phyloP scores from a whole-genome alignment of 768 basidiomycete species.

The Trametes villosa region DNA sequence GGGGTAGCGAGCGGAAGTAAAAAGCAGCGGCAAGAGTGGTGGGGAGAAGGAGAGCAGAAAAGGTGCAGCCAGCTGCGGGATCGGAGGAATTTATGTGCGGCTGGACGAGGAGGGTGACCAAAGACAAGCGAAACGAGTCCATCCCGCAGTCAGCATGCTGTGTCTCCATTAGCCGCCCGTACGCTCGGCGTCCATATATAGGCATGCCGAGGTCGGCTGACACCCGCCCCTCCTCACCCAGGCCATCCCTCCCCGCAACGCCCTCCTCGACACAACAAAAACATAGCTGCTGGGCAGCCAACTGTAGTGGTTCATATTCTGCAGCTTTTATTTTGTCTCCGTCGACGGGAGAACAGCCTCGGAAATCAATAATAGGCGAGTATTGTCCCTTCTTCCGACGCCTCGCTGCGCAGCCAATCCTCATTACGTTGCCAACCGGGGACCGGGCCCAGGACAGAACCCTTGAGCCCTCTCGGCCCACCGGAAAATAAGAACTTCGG shows the following conservation, averaged over 20 bases:
- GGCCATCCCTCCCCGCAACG: neutral
- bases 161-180: neutral
- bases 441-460: too few relatives aligned
- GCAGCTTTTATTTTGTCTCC: neutral
- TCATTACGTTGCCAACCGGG: too few relatives aligned
- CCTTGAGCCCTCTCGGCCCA: too few relatives aligned
- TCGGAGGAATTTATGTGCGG: neutral
- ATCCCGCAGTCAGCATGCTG: constrained; percentile 1
- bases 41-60: constrained; percentile 6
- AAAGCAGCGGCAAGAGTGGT: neutral
- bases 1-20: neutral
- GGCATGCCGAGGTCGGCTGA: constrained; percentile 4
- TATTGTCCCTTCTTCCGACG: too few relatives aligned
- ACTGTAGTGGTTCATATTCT: neutral
- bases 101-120: constrained; percentile 9
- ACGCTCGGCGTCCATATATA: neutral
- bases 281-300: neutral
- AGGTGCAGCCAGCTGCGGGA: constrained; percentile 26
- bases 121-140: neutral
- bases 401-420: too few relatives aligned
- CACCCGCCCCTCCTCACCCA: neutral
- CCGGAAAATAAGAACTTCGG: too few relatives aligned
- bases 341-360: too few relatives aligned
- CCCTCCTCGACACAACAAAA: too few relatives aligned
- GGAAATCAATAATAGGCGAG: too few relatives aligned